Conservation (phyloP, 1,284 basidiomycete species). For the Pascua sp. region DNA sequence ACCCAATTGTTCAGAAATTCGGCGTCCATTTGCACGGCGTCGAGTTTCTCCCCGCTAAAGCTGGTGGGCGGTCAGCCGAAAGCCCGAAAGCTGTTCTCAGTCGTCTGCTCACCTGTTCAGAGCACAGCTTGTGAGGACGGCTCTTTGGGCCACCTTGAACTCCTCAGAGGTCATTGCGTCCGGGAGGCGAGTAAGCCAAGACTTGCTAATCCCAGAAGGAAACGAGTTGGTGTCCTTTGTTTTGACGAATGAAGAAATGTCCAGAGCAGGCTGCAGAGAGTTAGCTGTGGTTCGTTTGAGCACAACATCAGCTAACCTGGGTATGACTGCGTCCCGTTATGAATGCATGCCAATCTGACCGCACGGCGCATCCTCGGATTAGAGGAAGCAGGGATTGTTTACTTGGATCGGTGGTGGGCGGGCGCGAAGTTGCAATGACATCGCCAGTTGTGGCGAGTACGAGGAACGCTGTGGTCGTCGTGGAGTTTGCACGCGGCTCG, state of each 20-base stretch:
- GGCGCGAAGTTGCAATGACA: slow-evolving; percentile 1
- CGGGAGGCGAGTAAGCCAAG: slow-evolving; percentile 13
- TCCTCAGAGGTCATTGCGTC: background rate
- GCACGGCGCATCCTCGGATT: slow-evolving; percentile 17
- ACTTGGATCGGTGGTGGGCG: too few species aligned
- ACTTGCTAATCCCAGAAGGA: slow-evolving; percentile 27
- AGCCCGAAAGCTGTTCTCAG: background rate
- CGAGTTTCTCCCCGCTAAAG: slow-evolving; percentile 26
- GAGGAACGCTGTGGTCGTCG: slow-evolving; percentile 1
- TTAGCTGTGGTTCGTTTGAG: background rate
- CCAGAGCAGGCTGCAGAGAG: background rate
- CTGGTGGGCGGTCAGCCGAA: slow-evolving; percentile 14
- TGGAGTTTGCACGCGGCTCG: too few species aligned
- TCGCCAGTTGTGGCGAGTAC: slow-evolving; percentile 10
- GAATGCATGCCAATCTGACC: slow-evolving; percentile 30
- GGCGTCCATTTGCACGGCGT: slow-evolving; percentile 29
- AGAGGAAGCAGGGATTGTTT: too few species aligned
- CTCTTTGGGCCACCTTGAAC: slow-evolving; percentile 23
- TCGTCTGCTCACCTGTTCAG: slow-evolving; percentile 29
- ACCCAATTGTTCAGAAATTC: slow-evolving; percentile 16
- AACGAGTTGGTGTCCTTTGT: slow-evolving; percentile 26
- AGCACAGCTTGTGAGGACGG: slow-evolving; percentile 28
- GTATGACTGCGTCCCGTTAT: background rate
- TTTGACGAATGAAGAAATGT: slow-evolving; percentile 8
- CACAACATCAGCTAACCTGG: too few species aligned